These are phyloP conservation scores for Elsinoe perseae DNA, from an alignment of 2,329 filamentous ascomycete genomes.

Conservation along the genomic window DNA sequence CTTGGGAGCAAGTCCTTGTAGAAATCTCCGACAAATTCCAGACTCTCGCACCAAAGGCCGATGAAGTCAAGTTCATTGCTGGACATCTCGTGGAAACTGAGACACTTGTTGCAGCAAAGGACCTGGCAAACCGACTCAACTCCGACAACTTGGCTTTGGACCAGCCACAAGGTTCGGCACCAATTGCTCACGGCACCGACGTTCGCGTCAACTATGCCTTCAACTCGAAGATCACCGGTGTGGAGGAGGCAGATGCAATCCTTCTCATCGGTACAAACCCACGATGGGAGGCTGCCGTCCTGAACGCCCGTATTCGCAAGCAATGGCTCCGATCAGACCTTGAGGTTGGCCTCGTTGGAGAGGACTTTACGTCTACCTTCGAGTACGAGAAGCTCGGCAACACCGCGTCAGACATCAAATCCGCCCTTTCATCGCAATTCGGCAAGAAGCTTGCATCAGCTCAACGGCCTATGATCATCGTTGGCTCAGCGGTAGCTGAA, in stretches of 20 bases:
- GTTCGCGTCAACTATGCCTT: constrained; percentile 92
- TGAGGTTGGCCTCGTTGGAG: constrained; percentile 83
- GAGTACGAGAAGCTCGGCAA: constrained; percentile 85
- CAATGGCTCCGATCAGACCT: constrained; percentile 95
- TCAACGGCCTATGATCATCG: constrained; percentile 91
- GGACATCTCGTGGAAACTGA: constrained; percentile 89
- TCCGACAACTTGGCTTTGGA: constrained; percentile 94
- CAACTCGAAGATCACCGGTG: constrained; percentile 89
- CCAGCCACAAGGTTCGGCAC: constrained; percentile 72
- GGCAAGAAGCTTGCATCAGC: constrained; percentile 85
- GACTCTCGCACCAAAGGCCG: constrained; percentile 70
- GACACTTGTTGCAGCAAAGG: constrained; percentile 92
- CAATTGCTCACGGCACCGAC: constrained; percentile 86
- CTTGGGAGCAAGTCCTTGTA: constrained; percentile 90
- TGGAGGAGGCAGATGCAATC: constrained; percentile 88
- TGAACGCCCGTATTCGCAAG: constrained; percentile 95
- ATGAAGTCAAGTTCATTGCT: constrained; percentile 93
- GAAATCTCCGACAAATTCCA: constrained; percentile 78
- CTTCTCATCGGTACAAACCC: constrained; percentile 93
- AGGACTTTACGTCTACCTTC: constrained; percentile 88
- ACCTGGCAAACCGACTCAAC: constrained; percentile 89
- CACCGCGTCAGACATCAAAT: constrained; percentile 73
- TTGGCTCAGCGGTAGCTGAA: constrained; percentile 86
- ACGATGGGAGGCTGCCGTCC: constrained; percentile 84
- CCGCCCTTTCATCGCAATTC: constrained; percentile 74